Evolutionary conservation across 768 basidiomycete genomes (phyloP).

Genomic region (Thelephora ganbajun): DNA sequence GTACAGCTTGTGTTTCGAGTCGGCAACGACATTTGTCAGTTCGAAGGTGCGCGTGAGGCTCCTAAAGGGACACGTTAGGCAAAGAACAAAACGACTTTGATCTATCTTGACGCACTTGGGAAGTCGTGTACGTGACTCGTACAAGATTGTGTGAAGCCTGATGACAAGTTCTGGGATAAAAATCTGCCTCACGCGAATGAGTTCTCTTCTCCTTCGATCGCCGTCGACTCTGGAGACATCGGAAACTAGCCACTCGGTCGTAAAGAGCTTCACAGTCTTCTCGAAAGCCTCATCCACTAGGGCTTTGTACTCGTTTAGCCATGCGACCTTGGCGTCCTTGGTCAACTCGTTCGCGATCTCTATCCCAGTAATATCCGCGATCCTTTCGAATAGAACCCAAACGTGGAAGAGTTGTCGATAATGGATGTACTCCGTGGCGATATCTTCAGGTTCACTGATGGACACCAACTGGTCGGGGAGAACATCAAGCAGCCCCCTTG

Average conservation of each 20-base stretch:
- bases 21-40: constrained; percentile 76
- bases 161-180: constrained; percentile 85
- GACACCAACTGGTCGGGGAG: constrained; percentile 50
- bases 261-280: constrained; percentile 55
- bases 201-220: constrained; percentile 49
- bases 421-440: constrained; percentile 62
- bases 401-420: constrained; percentile 69
- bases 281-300: constrained; percentile 53
- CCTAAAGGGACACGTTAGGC: constrained; percentile 22
- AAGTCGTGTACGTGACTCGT: constrained; percentile 45
- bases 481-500: constrained; percentile 40
- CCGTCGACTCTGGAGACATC: constrained; percentile 32
- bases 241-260: constrained; percentile 61
- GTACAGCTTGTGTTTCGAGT: constrained; percentile 75
- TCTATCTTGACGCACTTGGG: constrained; percentile 38
- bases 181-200: constrained; percentile 73
- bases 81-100: not conserved
- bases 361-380: constrained; percentile 44
- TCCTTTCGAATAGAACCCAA: constrained; percentile 51
- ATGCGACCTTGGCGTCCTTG: constrained; percentile 41
- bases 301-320: constrained; percentile 57
- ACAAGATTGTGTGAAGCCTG: constrained; percentile 63
- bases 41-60: constrained; percentile 64
- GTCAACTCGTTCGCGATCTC: constrained; percentile 39
- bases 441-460: constrained; percentile 55